phyloP scores from a whole-genome alignment of 2,329 filamentous ascomycete genomes.

The Sclerotiophoma versabilis region DNA sequence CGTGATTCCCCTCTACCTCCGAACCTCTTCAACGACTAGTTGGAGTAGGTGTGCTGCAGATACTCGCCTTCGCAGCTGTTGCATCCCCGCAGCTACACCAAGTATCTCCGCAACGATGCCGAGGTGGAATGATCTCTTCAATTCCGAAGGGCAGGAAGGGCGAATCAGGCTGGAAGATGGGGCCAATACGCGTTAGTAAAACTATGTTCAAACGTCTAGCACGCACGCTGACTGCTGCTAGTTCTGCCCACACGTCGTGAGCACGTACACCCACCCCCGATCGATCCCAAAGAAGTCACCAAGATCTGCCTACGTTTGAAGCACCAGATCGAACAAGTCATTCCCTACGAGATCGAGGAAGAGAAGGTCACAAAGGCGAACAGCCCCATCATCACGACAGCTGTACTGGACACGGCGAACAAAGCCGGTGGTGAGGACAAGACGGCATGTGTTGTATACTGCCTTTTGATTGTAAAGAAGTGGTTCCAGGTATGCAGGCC shows the following conservation, averaged over 20 bases:
- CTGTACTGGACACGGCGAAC: slow-evolving; percentile 80
- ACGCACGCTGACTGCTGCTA: slow-evolving; percentile 39
- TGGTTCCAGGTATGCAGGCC: slow-evolving; percentile 67
- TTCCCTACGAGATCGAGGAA: slow-evolving; percentile 89
- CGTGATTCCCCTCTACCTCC: not conserved
- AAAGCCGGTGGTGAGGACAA: slow-evolving; percentile 80
- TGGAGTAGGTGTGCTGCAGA: not conserved
- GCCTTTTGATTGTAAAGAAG: slow-evolving; percentile 74
- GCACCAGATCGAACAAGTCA: slow-evolving; percentile 85
- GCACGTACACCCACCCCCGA: slow-evolving; percentile 67
- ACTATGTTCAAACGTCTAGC: not conserved
- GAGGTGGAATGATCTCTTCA: slow-evolving; percentile 49
- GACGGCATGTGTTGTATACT: slow-evolving; percentile 81
- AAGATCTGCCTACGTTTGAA: slow-evolving; percentile 89
- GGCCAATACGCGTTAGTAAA: slow-evolving; percentile 47
- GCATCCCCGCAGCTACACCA: not conserved
- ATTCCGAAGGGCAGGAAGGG: slow-evolving; percentile 47
- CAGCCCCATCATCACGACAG: slow-evolving; percentile 80
- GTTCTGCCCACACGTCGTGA: slow-evolving; percentile 72
- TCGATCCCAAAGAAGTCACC: slow-evolving; percentile 81
- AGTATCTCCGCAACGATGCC: slow-evolving; percentile 43
- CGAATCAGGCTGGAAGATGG: slow-evolving; percentile 53
- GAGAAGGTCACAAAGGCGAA: slow-evolving; percentile 78
- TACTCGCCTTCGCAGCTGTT: not conserved
- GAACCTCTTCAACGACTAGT: not conserved